Percentiles rank a stretch among this genome's conserved stretches.
phyloP scores from a whole-genome alignment of 2,329 filamentous ascomycete species.

The Monascus ruber region DNA sequence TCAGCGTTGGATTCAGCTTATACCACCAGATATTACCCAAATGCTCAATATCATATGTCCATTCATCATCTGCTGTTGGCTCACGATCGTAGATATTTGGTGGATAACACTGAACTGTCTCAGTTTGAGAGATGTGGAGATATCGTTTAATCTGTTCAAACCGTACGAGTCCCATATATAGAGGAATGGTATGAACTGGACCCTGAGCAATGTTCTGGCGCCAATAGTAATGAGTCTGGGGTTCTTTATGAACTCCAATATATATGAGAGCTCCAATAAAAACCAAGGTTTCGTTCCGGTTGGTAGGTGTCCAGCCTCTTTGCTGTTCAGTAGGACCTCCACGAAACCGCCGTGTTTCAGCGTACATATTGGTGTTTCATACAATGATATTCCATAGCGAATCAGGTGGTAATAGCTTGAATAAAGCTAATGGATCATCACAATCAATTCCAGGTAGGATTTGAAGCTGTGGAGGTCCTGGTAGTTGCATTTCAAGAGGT shows the following conservation, averaged over 20 bases:
- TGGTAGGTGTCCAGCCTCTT: not conserved
- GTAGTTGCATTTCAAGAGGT: too few relatives aligned
- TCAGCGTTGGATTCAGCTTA: not conserved
- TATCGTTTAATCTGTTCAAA: not conserved
- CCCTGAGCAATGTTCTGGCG: not conserved
- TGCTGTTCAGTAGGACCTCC: not conserved
- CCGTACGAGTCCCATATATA: not conserved
- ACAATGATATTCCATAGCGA: not conserved
- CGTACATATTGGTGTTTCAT: not conserved
- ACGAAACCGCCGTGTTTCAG: not conserved
- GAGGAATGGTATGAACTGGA: not conserved
- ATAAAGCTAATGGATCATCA: not conserved
- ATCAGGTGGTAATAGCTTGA: not conserved
- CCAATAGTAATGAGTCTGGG: not conserved
- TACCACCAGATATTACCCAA: not conserved
- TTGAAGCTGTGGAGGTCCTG: too few relatives aligned
- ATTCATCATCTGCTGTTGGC: not conserved
- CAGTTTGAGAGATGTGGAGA: not conserved
- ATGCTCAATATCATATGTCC: not conserved
- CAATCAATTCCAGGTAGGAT: not conserved
- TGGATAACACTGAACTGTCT: not conserved
- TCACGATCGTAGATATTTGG: not conserved
- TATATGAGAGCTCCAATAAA: not conserved
- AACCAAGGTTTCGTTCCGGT: not conserved
- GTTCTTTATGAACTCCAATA: not conserved